A percentile compares a stretch with the other conserved stretches of the same genome.
Conservation (phyloP, 352 stramenopile genomes). For the Blastocystis sp. region DNA sequence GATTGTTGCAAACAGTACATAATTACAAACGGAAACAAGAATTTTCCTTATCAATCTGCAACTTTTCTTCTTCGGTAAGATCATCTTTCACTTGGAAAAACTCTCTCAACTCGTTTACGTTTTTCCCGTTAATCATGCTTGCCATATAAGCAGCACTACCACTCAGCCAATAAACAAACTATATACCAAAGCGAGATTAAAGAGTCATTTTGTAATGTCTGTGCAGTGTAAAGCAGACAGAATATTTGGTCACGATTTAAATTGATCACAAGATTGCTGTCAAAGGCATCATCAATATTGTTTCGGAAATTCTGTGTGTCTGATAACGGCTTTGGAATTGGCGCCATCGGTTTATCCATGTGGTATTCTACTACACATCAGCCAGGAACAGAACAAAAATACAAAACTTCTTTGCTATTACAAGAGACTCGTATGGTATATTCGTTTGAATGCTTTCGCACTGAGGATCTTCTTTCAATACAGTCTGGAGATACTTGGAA, state of each 20-base stretch:
- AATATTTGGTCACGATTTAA: slow-evolving; percentile 44
- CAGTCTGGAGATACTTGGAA: slow-evolving; percentile 49
- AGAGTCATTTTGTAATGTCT: slow-evolving; percentile 42
- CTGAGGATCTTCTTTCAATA: slow-evolving; percentile 38
- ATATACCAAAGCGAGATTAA: slow-evolving; percentile 10
- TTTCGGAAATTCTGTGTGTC: slow-evolving; percentile 44
- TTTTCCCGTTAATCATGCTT: slow-evolving; percentile 59
- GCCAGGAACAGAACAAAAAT: background rate
- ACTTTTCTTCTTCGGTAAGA: slow-evolving; percentile 57
- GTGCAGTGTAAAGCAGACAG: slow-evolving; percentile 17
- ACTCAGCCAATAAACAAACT: background rate
- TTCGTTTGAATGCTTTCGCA: background rate
- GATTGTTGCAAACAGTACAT: slow-evolving; percentile 27
- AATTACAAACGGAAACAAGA: slow-evolving; percentile 42
- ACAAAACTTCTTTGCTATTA: slow-evolving; percentile 36
- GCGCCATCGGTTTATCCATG: slow-evolving; percentile 24
- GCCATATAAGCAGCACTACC: slow-evolving; percentile 45
- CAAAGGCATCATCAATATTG: slow-evolving; percentile 40
- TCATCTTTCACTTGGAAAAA: slow-evolving; percentile 57
- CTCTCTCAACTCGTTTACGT: slow-evolving; percentile 26
- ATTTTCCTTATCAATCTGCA: slow-evolving; percentile 58
- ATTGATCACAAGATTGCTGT: slow-evolving; percentile 22
- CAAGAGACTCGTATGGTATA: slow-evolving; percentile 10
- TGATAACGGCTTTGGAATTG: slow-evolving; percentile 37
- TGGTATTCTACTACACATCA: slow-evolving; percentile 37